Evolutionary conservation across 805 yeast species (phyloP).

Genomic region (Kazachstania kunashirensis): DNA sequence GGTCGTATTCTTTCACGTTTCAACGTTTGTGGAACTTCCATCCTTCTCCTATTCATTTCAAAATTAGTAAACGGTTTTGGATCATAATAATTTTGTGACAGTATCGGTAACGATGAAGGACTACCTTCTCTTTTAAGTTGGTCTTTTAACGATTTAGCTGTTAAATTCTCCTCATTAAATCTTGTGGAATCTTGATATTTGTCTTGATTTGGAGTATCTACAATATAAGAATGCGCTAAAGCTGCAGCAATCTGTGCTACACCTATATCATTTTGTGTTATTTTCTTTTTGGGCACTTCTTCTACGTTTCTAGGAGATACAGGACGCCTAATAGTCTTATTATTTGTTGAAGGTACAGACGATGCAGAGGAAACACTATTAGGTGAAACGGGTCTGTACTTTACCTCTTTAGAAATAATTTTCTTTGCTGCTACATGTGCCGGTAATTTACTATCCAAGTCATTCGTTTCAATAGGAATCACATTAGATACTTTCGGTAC

Average conservation of each 20-base stretch:
- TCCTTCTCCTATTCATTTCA: neutral
- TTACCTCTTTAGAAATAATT: too few species aligned
- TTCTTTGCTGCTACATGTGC: too few species aligned
- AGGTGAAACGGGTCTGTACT: too few species aligned
- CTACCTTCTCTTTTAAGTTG: conserved; percentile 1
- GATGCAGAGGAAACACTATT: too few species aligned
- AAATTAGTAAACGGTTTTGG: neutral
- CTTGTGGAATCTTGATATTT: neutral
- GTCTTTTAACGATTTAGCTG: conserved; percentile 1
- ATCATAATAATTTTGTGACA: neutral
- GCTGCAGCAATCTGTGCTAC: conserved; percentile 18
- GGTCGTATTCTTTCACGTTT: conserved; percentile 2
- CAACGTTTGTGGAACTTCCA: neutral
- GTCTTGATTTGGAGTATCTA: conserved; percentile 7
- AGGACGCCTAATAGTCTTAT: neutral
- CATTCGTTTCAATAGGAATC: too few species aligned
- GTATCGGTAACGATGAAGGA: neutral
- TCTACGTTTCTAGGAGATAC: neutral
- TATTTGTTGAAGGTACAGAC: too few species aligned
- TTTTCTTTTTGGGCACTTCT: neutral
- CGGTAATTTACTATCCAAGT: too few species aligned
- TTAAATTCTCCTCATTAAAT: neutral
- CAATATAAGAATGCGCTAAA: conserved; percentile 14
- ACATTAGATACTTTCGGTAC: too few species aligned
- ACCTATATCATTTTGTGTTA: neutral